Base-by-base conservation (phyloP, 2,329 filamentous ascomycete genomes). In the Trichoderma atroviride region DNA sequence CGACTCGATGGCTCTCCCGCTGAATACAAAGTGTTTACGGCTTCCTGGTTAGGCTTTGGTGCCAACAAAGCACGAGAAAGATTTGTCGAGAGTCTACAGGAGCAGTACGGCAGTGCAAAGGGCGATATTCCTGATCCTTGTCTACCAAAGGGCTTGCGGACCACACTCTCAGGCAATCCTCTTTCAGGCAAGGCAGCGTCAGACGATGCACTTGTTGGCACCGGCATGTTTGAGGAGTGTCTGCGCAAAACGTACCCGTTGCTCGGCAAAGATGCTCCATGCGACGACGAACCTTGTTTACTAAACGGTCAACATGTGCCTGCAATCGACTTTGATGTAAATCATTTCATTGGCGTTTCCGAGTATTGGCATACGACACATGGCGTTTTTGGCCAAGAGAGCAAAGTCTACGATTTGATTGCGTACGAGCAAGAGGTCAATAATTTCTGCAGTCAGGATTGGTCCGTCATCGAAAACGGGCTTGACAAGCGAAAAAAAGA, bases 341-440 rank as follows among this genome's bases (percentile, higher is more conserved):
- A 99, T 75, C 96, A 97, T 78, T 99, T 99, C 76, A 91, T 99
- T 33, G 96, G 96, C 13, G 95, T 99, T 4, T 98, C 95, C 0
- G 96, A 99, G 78, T 99, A 97, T 80, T 99, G 96, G 95, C 96
- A 99, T 79, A 97, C 95, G 0, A 99, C 96, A 0, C 96, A 99
- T 75, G 94, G 96, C 67, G 91, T 98, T 2, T 98, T 99, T 74
- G 89, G 89, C 4, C 89, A 92, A 72, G 86, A 88, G 71, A 91
- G 92, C 73, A 92, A 94, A 74, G 89, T 92, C 0, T 99, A 98
- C 78, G 94, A 98, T 76, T 92, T 97, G 74, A 88, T 90, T 71
- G 94, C 92, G 0, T 99, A 98, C 75, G 94, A 98, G 77, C 85
- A 91, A 72, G 89, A 91, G 43, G 96, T 98, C 5, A 86, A 90